Evolutionary conservation across 2,329 filamentous ascomycete species (phyloP).

Genomic region (Grosmannia huntii): DNA sequence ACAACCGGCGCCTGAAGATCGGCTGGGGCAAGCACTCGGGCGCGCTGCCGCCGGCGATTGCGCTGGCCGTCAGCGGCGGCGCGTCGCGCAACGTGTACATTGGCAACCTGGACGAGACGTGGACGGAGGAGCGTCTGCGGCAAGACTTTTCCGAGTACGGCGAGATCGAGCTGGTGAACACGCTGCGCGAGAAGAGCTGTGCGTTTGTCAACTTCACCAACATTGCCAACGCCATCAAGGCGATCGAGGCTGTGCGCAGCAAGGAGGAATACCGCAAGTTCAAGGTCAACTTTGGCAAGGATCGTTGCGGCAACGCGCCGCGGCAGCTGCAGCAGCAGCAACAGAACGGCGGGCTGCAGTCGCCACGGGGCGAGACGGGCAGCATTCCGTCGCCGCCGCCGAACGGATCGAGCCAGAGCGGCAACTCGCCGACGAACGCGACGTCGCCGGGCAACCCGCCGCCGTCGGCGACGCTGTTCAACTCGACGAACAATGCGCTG

Average conservation of each 20-base stretch:
- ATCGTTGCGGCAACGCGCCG: constrained; percentile 91
- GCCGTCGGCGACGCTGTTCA: constrained; percentile 61
- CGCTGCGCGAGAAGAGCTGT: constrained; percentile 95
- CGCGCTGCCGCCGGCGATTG: constrained; percentile 87
- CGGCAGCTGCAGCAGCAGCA: constrained; percentile 67
- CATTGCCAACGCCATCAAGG: constrained; percentile 98
- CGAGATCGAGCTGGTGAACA: constrained; percentile 95
- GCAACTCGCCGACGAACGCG: constrained; percentile 41
- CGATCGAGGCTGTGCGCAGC: constrained; percentile 87
- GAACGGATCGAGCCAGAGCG: constrained; percentile 47
- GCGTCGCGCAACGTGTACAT: constrained; percentile 98
- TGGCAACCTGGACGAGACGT: constrained; percentile 92
- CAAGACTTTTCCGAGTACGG: constrained; percentile 97
- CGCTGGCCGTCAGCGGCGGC: constrained; percentile 87
- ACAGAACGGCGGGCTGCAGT: constrained; percentile 31
- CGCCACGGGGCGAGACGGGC: constrained; percentile 50
- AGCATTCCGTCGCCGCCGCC: constrained; percentile 45
- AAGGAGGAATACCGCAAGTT: constrained; percentile 96
- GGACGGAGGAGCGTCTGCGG: constrained; percentile 88
- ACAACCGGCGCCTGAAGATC: constrained; percentile 95
- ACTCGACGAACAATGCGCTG: constrained; percentile 73
- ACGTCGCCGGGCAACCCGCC: constrained; percentile 16
- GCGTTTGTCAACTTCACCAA: constrained; percentile 99
- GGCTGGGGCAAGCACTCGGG: constrained; percentile 99
- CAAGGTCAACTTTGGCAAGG: constrained; percentile 99